These are phyloP conservation scores for Boechera stricta DNA, from an alignment of 345 rosid species.

Conservation along the genomic window DNA sequence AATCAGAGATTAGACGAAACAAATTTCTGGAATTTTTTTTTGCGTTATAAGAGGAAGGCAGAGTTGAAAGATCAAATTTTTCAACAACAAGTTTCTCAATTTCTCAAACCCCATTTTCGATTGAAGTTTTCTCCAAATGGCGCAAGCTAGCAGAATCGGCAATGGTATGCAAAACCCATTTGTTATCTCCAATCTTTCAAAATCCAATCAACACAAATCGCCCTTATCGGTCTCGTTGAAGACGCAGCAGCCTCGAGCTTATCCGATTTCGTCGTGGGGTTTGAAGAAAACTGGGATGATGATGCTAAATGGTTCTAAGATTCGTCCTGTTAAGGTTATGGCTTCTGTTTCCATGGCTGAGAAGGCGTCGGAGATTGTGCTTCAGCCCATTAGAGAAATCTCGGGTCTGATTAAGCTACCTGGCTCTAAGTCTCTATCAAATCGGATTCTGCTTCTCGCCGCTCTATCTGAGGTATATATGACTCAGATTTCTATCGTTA, in stretches of 20 bases:
- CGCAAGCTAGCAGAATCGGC: conserved; percentile 62
- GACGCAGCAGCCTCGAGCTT: conserved; percentile 49
- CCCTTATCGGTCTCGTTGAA: conserved; percentile 48
- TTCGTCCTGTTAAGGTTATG: conserved; percentile 49
- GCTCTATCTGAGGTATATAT: conserved; percentile 81
- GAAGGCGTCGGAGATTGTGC: conserved; percentile 76
- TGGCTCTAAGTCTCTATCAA: conserved; percentile 93
- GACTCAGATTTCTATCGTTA: background rate
- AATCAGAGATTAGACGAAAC: background rate
- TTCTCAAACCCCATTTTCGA: background rate
- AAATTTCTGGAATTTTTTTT: background rate
- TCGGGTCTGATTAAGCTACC: conserved; percentile 85
- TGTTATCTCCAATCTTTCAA: conserved; percentile 44
- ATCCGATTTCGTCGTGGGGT: conserved; percentile 41
- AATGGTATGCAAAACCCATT: conserved; percentile 48
- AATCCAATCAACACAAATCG: conserved; percentile 40
- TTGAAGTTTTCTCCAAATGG: conserved; percentile 48
- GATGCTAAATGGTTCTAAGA: conserved; percentile 1
- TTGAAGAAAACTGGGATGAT: conserved; percentile 42
- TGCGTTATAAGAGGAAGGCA: background rate
- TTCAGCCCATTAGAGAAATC: conserved; percentile 85
- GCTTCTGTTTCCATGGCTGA: conserved; percentile 69
- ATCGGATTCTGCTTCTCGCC: conserved; percentile 91
- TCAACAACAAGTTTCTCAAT: background rate
- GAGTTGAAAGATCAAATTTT: background rate